Conservation (phyloP, 768 basidiomycete genomes). For the Pulveroboletus frians region DNA sequence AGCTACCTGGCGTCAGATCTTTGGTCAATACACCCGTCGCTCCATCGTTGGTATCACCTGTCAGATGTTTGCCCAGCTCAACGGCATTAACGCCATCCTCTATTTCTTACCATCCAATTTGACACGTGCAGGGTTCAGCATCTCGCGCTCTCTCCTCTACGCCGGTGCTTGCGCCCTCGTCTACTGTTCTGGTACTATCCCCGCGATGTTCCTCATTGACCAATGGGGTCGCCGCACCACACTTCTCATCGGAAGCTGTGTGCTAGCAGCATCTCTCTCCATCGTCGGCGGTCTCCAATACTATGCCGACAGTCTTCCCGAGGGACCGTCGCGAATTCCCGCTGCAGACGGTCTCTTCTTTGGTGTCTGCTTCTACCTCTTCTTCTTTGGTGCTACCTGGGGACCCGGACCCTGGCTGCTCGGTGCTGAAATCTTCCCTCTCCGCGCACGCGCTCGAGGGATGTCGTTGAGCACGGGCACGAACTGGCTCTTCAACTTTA, state of each 20-base stretch:
- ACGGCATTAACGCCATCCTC: constrained; percentile 53
- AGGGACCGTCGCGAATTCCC: constrained; percentile 26
- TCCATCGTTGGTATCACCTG: constrained; percentile 47
- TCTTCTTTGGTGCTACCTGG: constrained; percentile 55
- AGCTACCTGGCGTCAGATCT: constrained; percentile 46
- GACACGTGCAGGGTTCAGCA: constrained; percentile 45
- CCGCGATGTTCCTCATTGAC: constrained; percentile 52
- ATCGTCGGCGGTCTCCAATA: constrained; percentile 51
- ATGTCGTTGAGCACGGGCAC: constrained; percentile 35
- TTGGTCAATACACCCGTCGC: constrained; percentile 47
- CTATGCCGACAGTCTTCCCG: constrained; percentile 36
- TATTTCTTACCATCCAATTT: constrained; percentile 54
- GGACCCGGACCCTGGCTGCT: constrained; percentile 52
- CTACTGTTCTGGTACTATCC: constrained; percentile 47
- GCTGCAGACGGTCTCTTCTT: constrained; percentile 36
- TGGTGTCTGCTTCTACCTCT: constrained; percentile 53
- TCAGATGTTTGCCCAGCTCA: constrained; percentile 53
- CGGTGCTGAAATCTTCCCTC: constrained; percentile 46
- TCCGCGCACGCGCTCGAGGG: constrained; percentile 35
- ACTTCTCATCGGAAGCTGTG: constrained; percentile 43
- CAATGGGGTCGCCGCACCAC: constrained; percentile 47
- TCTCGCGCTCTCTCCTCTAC: constrained; percentile 40
- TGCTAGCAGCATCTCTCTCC: constrained; percentile 41
- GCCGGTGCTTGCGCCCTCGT: constrained; percentile 44
- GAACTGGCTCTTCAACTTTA: constrained; percentile 34